These are phyloP conservation scores for Fraxinus greggii DNA, from an alignment of 305 asterid genomes.

Conservation along the genomic window DNA sequence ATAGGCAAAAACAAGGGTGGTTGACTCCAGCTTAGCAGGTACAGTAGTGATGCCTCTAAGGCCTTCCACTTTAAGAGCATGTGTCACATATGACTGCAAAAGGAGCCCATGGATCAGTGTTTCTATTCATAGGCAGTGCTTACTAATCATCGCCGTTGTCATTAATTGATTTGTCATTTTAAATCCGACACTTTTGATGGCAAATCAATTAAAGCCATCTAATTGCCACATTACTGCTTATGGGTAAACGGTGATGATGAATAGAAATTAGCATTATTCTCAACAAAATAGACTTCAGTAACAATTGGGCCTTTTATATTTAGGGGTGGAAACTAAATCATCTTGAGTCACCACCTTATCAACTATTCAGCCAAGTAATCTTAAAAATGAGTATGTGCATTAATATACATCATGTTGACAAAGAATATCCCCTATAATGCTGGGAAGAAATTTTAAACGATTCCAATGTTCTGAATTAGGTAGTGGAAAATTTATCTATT, in stretches of 20 bases:
- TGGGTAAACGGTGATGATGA: neutral
- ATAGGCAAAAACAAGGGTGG: constrained; percentile 83
- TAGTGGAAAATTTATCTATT: neutral
- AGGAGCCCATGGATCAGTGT: constrained; percentile 16
- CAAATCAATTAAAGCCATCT: neutral
- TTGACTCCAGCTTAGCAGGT: constrained; percentile 91
- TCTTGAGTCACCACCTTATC: neutral
- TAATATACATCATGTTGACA: neutral
- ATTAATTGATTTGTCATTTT: neutral
- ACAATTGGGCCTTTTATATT: neutral
- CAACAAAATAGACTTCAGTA: neutral
- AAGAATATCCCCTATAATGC: neutral
- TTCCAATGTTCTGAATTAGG: neutral
- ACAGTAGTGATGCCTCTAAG: constrained; percentile 75
- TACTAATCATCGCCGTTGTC: neutral
- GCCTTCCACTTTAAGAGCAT: constrained; percentile 88
- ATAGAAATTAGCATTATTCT: neutral
- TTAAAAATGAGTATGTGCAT: neutral
- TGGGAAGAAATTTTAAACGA: neutral
- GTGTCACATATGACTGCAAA: constrained; percentile 83
- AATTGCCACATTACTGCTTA: neutral
- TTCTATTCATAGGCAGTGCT: neutral
- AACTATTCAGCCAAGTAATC: neutral
- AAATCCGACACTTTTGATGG: neutral
- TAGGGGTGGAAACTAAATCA: neutral